Evolutionary conservation across 768 basidiomycete species (phyloP), one percentile per base, ranked within the genome.

Genomic region (Termitomyces sp.): DNA sequence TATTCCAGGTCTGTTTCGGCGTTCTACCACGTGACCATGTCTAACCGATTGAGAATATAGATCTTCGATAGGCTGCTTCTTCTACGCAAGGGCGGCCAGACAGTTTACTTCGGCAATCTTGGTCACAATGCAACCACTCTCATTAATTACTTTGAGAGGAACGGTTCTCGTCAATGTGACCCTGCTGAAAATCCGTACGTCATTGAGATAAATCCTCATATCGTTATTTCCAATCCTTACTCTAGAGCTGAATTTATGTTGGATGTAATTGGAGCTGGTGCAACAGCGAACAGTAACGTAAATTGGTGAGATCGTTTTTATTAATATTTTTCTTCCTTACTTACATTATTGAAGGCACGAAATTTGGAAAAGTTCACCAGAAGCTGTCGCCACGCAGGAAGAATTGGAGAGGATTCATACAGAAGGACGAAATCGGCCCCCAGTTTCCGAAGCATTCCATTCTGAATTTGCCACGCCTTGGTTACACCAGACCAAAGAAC

Each of bases 21-120:
- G 7, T 28, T 14, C 3, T 30, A 20, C 4, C 45, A 20, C 24
- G 20, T 2, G 4, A 13, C 30, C 26, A 7, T 13, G 4, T 10
- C 40, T 52, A 16, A 28, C 61, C 4, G 4, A 33, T 13, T 45
- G 22, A 22, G 22, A 10, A 51, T n/a, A 55, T 33, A 78, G 73
- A 82, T 81, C 40, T 94, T 94, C 61, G 93, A 95, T 65, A 73
- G 87, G 32, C 73, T 96, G 1, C 74, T 95, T 8, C 78, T 96
- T 0, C 77, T 96, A 4, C 80, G 84, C 46, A 83, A 84, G 62
- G 93, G 94, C 13, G 94, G 94, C 56, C 70, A 87, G 63, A 86
- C 78, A 3, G 86, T 86, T 8, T 91, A 88, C 70, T 88, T 87
- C 61, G 87, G 88, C 9, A 85, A 90, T 53, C 68, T 92, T 26